These are phyloP conservation scores for Suhomyces bolitotheri DNA, from an alignment of 1,139 yeast species.

Conservation along the genomic window DNA sequence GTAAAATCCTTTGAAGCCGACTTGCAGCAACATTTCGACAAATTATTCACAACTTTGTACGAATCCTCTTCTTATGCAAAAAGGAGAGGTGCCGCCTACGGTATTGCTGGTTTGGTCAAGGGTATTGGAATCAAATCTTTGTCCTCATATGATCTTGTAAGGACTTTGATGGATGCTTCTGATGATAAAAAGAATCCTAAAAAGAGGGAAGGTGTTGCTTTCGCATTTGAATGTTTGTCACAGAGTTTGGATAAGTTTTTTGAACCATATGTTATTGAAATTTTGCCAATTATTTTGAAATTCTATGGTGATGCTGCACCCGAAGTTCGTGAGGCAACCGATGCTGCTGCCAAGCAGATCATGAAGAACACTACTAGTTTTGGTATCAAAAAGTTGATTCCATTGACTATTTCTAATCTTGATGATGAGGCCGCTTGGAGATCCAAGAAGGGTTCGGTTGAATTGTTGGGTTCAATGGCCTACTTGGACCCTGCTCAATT, in stretches of 20 bases:
- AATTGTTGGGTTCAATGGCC: conserved; percentile 95
- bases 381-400: conserved; percentile 90
- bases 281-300: conserved; percentile 76
- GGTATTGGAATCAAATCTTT: conserved; percentile 84
- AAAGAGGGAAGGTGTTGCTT: conserved; percentile 85
- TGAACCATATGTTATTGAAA: conserved; percentile 92
- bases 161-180: conserved; percentile 78
- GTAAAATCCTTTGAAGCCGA: conserved; percentile 57
- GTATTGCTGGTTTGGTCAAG: conserved; percentile 88
- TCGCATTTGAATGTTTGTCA: conserved; percentile 83
- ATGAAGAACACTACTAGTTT: conserved; percentile 91
- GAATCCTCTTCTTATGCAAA: conserved; percentile 51
- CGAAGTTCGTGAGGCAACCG: conserved; percentile 89
- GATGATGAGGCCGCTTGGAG: conserved; percentile 96
- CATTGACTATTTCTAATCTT: conserved; percentile 80
- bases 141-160: conserved; percentile 71
- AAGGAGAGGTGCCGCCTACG: conserved; percentile 94
- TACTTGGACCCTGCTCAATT: conserved; percentile 93
- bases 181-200: conserved; percentile 79
- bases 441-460: conserved; percentile 95
- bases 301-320: conserved; percentile 81
- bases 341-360: conserved; percentile 79
- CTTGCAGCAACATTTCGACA: conserved; percentile 55
- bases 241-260: conserved; percentile 70
- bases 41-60: conserved; percentile 60